These are phyloP conservation scores for Immersiporthe knoxdaviesiana DNA, from an alignment of 2,329 filamentous ascomycete genomes.

Conservation along the genomic window DNA sequence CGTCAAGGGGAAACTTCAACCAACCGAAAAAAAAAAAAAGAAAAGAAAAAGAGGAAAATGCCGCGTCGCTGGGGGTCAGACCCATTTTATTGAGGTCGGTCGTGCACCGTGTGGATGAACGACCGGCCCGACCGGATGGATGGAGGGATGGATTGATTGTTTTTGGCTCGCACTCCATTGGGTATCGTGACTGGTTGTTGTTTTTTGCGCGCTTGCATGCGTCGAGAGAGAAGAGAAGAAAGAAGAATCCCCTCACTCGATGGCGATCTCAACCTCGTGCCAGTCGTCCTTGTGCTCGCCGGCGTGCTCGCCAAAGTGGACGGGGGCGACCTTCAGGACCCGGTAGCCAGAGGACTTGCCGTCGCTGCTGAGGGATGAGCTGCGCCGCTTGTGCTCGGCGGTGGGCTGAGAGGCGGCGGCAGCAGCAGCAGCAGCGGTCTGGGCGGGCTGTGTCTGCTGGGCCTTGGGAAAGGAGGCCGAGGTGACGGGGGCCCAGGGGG, in stretches of 20 bases:
- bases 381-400: conserved; percentile 49
- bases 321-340: conserved; percentile 67
- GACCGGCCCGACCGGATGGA: neutral
- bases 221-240: too few species aligned
- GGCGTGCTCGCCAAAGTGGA: conserved; percentile 65
- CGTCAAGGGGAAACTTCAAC: neutral
- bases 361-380: conserved; percentile 56
- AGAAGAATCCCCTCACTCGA: conserved; percentile 42
- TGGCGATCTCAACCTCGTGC: conserved; percentile 45
- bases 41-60: neutral
- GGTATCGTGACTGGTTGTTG: neutral
- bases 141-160: neutral
- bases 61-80: neutral
- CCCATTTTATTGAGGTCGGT: neutral
- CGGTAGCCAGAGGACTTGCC: conserved; percentile 45
- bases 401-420: neutral
- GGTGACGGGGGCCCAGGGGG: conserved; percentile 60
- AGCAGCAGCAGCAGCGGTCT: conserved; percentile 18
- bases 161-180: neutral
- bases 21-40: neutral
- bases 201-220: neutral
- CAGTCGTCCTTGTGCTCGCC: conserved; percentile 62
- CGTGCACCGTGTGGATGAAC: neutral
- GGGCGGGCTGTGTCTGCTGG: conserved; percentile 35
- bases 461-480: conserved; percentile 59